These are phyloP conservation scores for Monilinia laxa DNA, from an alignment of 2,329 filamentous ascomycete genomes.

Conservation along the genomic window DNA sequence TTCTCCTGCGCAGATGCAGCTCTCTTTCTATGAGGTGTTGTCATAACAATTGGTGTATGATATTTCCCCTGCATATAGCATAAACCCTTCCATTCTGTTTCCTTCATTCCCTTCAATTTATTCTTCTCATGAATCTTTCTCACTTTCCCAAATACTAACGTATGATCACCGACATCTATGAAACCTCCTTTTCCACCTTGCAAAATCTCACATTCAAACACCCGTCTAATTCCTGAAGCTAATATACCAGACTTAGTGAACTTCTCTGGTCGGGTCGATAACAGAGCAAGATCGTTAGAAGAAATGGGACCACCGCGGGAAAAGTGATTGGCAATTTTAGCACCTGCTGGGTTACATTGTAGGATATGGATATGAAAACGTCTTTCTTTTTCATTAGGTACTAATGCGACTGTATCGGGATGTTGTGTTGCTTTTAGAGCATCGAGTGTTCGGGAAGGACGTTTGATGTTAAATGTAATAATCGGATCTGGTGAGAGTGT, in stretches of 20 bases:
- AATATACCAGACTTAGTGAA: not conserved
- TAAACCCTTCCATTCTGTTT: not conserved
- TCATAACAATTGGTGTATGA: not conserved
- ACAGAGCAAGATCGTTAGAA: not conserved
- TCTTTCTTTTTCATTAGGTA: not conserved
- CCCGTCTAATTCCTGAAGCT: slow-evolving; percentile 17
- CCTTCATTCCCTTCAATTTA: no score
- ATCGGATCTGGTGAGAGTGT: slow-evolving; percentile 37
- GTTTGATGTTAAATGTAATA: slow-evolving; percentile 40
- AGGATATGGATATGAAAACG: slow-evolving; percentile 17
- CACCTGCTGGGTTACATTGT: slow-evolving; percentile 26
- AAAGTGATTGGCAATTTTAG: slow-evolving; percentile 34
- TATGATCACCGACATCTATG: slow-evolving; percentile 37
- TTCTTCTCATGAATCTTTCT: slow-evolving; percentile 24
- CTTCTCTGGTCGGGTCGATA: not conserved
- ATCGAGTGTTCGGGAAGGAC: slow-evolving; percentile 36
- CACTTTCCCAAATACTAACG: slow-evolving; percentile 36
- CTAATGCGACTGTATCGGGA: slow-evolving; percentile 22
- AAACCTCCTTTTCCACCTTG: slow-evolving; percentile 19
- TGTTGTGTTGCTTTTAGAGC: slow-evolving; percentile 29
- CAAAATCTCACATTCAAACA: slow-evolving; percentile 32
- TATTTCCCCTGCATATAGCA: slow-evolving; percentile 6
- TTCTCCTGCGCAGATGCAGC: not conserved
- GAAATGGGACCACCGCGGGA: slow-evolving; percentile 28
- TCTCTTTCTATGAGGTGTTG: not conserved